Evolutionary conservation across 805 yeast species (phyloP), one percentile per base, ranked within the genome.

Genomic region (Scheffersomyces amazonensis): DNA sequence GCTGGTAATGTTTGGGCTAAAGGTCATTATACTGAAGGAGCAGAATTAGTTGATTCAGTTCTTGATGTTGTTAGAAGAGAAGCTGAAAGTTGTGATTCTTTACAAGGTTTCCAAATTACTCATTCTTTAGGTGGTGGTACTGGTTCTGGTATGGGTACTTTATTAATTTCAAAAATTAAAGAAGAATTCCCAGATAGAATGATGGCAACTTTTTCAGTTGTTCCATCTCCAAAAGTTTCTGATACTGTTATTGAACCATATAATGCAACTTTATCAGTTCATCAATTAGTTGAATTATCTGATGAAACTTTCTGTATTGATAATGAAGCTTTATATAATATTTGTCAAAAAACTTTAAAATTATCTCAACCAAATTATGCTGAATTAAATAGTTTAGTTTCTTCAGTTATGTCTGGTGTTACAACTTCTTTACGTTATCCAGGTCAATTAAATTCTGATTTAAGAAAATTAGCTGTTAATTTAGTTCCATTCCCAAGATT

Each of bases 1-100:
- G 96, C 96, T 1, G 96, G 96, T 54, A 89, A 89, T 58, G 95
- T 87, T 53, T 89, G 96, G 96, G 96, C 96, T 39, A 89, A 88
- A 64, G 96, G 96, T 58, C 93, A 86, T 69, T 89, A 89, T 73
- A 89, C 96, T 27, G 96, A 89, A 66, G 96, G 96, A 53, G 96
- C 96, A 4, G 96, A 89, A 71, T 75, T 89, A 49, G 90, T 87
- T 31, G 96, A 89, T 57, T 78, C 88, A 17, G 96, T 89, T 16
- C 66, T 89, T 75, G 96, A 89, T 50, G 88, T 85, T 24, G 80
- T 89, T 33, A 81, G 96, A 70, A 83, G 96, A 64, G 96, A 89
- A 66, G 96, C 95, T 23, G 96, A 89, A 71, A 84, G 84, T 31
- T 81, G 95, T 64, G 96, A 89, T 62, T 83, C 95, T 45, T 75